Conservation (phyloP, 805 yeast genomes). For the Brettanomyces custersianus region DNA sequence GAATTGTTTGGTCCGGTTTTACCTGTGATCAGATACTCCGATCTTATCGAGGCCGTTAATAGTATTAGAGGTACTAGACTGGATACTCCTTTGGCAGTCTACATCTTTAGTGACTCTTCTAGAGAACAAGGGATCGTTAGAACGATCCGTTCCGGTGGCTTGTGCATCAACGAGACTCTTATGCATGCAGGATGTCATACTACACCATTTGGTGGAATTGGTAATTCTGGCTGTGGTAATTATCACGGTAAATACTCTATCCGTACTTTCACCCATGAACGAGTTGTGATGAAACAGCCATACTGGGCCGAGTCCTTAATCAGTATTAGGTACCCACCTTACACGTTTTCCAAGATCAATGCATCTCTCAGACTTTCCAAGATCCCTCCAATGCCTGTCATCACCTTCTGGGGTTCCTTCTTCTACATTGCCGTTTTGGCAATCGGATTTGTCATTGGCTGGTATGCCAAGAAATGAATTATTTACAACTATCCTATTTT, state of each 20-base stretch:
- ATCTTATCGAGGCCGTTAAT: conserved; percentile 33
- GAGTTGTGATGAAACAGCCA: conserved; percentile 62
- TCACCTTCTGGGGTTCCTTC: neutral
- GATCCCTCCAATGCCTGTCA: conserved; percentile 11
- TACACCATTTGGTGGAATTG: conserved; percentile 90
- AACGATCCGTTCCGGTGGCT: conserved; percentile 63
- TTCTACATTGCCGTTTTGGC: conserved; percentile 2
- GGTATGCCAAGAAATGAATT: neutral
- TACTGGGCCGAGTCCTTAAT: conserved; percentile 53
- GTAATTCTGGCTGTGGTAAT: conserved; percentile 71
- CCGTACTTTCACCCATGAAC: conserved; percentile 67
- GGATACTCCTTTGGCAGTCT: conserved; percentile 69
- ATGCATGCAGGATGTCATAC: conserved; percentile 55
- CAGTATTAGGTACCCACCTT: conserved; percentile 59
- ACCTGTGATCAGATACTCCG: conserved; percentile 52
- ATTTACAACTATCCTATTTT: neutral
- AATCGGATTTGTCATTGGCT: conserved; percentile 8
- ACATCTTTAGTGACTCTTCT: conserved; percentile 48
- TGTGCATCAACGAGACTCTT: conserved; percentile 58
- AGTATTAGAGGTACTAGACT: conserved; percentile 37
- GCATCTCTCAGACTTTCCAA: conserved; percentile 4
- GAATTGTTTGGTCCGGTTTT: conserved; percentile 84
- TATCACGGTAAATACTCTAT: conserved; percentile 72
- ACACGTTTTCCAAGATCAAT: conserved; percentile 23
- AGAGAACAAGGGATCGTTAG: conserved; percentile 41